Evolutionary conservation across 805 yeast species (phyloP).

Genomic region (Metschnikowia colocasiae): DNA sequence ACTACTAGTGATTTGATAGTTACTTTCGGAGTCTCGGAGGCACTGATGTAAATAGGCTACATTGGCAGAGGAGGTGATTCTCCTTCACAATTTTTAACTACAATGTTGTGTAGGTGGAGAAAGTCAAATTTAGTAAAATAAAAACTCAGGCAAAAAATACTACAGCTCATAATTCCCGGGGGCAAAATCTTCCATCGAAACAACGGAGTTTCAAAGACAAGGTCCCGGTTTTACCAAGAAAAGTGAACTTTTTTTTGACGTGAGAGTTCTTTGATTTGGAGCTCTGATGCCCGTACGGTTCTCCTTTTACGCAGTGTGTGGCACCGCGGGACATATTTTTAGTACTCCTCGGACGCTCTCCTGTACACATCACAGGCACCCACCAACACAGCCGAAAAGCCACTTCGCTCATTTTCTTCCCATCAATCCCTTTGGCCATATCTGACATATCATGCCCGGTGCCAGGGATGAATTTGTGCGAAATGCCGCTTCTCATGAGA

Average conservation of each 20-base stretch:
- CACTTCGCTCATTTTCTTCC: neutral
- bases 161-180: neutral
- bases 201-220: neutral
- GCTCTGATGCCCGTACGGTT: neutral
- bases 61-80: neutral
- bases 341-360: constrained; percentile 1
- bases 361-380: neutral
- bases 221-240: neutral
- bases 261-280: neutral
- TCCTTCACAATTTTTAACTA: neutral
- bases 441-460: neutral
- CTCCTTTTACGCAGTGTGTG: neutral
- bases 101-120: neutral
- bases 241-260: neutral
- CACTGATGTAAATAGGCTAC: neutral
- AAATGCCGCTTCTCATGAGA: constrained; percentile 8
- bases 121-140: neutral
- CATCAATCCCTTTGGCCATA: neutral
- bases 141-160: neutral
- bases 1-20: neutral
- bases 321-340: neutral
- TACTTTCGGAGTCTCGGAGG: neutral
- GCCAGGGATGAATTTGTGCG: constrained; percentile 13
- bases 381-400: constrained; percentile 1
- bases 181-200: too few relatives aligned